Evolutionary conservation across 1,284 basidiomycete genomes (phyloP).

Genomic region (Cystobasidium slooffiae): DNA sequence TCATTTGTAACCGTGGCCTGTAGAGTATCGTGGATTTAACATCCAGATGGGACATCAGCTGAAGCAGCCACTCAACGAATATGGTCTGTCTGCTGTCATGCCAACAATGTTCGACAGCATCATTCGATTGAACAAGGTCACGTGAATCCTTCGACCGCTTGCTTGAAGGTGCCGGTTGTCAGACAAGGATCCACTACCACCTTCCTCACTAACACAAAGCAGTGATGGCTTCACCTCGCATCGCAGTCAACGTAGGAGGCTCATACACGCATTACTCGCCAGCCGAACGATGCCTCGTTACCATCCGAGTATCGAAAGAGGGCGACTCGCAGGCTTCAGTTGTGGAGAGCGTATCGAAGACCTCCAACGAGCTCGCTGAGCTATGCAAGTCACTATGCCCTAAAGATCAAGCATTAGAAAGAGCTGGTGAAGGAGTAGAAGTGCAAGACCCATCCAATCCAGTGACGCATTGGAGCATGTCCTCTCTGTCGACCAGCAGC

Average conservation of each 20-base stretch:
- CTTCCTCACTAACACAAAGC: not conserved
- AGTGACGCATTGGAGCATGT: constrained; percentile 40
- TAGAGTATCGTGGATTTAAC: no score
- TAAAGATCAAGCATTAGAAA: constrained; percentile 24
- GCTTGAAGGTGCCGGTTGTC: no score
- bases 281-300: constrained; percentile 36
- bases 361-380: constrained; percentile 28
- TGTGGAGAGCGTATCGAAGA: constrained; percentile 1
- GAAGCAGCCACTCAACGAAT: no score
- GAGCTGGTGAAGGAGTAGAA: not conserved
- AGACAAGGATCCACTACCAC: no score
- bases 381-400: constrained; percentile 22
- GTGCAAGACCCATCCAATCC: not conserved
- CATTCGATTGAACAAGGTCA: no score
- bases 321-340: constrained; percentile 4
- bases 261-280: constrained; percentile 14
- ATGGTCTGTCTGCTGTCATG: no score
- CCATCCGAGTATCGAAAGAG: constrained; percentile 16
- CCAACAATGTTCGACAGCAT: no score
- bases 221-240: not conserved
- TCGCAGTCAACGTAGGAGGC: constrained; percentile 20
- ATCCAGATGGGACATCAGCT: no score
- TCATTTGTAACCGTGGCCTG: no score
- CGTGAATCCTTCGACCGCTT: no score
- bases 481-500: constrained; percentile 16